Conservation (phyloP, 225 moss, liverwort and hornwort genomes). For the Pleurozium schreberi region DNA sequence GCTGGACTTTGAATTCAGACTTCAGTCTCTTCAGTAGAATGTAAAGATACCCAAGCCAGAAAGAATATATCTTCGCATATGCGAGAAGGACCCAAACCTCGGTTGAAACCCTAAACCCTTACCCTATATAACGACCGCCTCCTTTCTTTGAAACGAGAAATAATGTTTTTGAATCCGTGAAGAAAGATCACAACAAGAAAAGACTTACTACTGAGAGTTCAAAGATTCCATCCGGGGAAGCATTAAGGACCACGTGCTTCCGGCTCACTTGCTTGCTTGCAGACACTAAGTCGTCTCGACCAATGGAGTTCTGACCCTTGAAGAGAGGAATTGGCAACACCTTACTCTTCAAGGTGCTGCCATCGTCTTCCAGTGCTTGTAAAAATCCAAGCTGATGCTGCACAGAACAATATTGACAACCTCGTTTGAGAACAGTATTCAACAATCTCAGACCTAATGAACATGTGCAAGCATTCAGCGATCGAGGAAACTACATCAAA, state of each 20-base stretch:
- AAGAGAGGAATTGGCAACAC: constrained; percentile 24
- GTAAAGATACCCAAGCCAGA: neutral
- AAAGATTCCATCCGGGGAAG: constrained; percentile 33
- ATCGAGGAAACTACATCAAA: neutral
- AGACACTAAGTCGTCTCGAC: constrained; percentile 52
- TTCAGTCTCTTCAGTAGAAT: neutral
- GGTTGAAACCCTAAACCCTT: neutral
- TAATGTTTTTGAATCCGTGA: neutral
- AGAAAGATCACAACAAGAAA: neutral
- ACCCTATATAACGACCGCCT: neutral
- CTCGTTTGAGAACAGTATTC: neutral
- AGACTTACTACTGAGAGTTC: constrained; percentile 52
- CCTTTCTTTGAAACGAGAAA: neutral
- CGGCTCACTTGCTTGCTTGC: constrained; percentile 82
- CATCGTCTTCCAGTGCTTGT: constrained; percentile 32
- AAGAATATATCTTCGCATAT: neutral
- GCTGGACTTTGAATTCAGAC: constrained; percentile 10
- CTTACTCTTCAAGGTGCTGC: constrained; percentile 6
- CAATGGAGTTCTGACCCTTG: constrained; percentile 51
- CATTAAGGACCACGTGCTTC: constrained; percentile 50
- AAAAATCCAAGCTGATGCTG: constrained; percentile 34
- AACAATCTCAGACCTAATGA: neutral
- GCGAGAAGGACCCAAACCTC: neutral
- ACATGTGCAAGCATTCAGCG: neutral
- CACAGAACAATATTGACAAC: neutral